Evolutionary conservation across 1,284 basidiomycete genomes (phyloP), one percentile per base, ranked within the genome.

Genomic region (Austroboletus novae-zelandiae): DNA sequence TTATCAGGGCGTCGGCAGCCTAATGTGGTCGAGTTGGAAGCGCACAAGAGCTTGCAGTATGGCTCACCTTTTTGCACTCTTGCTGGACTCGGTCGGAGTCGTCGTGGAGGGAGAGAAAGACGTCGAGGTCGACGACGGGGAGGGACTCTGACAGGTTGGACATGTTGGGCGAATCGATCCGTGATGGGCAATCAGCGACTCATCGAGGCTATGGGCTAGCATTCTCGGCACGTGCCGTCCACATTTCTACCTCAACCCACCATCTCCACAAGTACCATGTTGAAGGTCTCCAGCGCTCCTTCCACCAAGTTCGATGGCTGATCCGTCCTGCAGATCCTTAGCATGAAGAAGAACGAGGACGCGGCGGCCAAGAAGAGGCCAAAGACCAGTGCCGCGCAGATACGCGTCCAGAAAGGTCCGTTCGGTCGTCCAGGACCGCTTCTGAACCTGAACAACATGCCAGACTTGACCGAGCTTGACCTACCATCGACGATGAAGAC

Each of bases 391-490:
- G 94, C 96, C 11, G 96, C 97, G 31, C 95, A 98, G 72, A 89
- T 99, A 67, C 86, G 96, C 50, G 94, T 98, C 14, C 97, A 99
- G 79, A 99, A 99, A 79, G 96, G 96, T 94, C 57, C 29, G 66
- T 57, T 37, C 20, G n/a, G n/a, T 9, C 31, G 15, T 9, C 17
- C 40, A n/a, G 13, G 14, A 51, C 40, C 36, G 35, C 45, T 25
- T 43, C 46, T 40, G 42, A 47, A 61, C 45, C 31, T 44, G 45
- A 46, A 29, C 20, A 8, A 42, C 31, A 9, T 50, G n/a, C 15
- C 63, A 98, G 97, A 99, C 70, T 70, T 99, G 56, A 98, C 97
- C 29, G 97, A 99, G 71, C 84, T 99, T 44, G 97, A 98, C 69
- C 77, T 98, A 13, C 95, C 97, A 44, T 77, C 85, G 42, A 99